Evolutionary conservation across 352 stramenopile genomes (phyloP).

Genomic region (Phytophthora kernoviae): DNA sequence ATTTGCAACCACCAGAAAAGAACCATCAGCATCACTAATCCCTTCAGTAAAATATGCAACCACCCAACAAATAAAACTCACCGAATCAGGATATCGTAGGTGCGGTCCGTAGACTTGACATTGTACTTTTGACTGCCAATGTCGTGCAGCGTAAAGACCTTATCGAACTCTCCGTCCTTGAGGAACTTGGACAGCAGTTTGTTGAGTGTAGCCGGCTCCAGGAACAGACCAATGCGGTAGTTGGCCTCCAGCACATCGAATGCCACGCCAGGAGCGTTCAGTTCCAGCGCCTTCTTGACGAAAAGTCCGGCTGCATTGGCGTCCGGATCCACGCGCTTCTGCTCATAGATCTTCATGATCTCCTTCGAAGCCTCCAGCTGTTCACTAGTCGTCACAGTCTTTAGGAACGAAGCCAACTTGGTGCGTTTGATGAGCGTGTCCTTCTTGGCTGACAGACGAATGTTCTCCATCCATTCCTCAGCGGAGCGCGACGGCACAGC

Average conservation of each 20-base stretch:
- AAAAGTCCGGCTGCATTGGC: slow-evolving; percentile 76
- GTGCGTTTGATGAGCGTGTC: slow-evolving; percentile 84
- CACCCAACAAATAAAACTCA: slow-evolving; percentile 19
- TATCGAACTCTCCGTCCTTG: slow-evolving; percentile 77
- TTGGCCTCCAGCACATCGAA: slow-evolving; percentile 84
- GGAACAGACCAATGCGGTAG: slow-evolving; percentile 84
- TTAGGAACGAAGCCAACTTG: slow-evolving; percentile 84
- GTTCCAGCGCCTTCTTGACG: slow-evolving; percentile 85
- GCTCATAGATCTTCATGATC: slow-evolving; percentile 90
- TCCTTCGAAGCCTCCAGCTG: slow-evolving; percentile 80
- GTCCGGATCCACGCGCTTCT: slow-evolving; percentile 84
- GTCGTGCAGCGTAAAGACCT: slow-evolving; percentile 78
- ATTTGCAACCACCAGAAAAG: neutral
- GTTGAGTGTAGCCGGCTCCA: slow-evolving; percentile 82
- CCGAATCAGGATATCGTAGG: slow-evolving; percentile 86
- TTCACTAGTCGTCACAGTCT: slow-evolving; percentile 81
- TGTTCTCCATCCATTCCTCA: slow-evolving; percentile 85
- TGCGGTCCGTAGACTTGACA: slow-evolving; percentile 85
- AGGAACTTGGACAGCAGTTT: slow-evolving; percentile 86
- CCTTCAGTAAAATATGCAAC: neutral
- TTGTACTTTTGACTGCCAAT: slow-evolving; percentile 81
- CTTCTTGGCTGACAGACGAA: slow-evolving; percentile 69
- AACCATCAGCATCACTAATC: neutral
- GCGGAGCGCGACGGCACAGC: slow-evolving; percentile 54
- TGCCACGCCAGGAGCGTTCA: slow-evolving; percentile 68